Percentiles rank a stretch among this genome's conserved stretches.
Conservation (phyloP, 2,329 filamentous ascomycete species). For the Aspergillus novoparasiticus region DNA sequence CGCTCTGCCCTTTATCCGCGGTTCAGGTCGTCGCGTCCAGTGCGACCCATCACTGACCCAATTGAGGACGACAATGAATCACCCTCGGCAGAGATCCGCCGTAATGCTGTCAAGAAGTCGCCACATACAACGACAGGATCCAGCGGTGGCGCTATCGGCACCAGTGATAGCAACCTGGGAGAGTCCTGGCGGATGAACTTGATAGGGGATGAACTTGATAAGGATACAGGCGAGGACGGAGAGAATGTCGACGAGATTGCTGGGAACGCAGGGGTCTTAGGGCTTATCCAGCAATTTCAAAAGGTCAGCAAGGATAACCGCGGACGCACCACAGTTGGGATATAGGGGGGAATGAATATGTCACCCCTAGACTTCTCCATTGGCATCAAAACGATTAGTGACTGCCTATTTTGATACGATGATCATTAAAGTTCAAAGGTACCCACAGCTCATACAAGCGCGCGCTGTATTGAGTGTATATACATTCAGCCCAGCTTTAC, state of each 20-base stretch:
- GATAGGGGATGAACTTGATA: constrained; percentile 36
- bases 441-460: background rate
- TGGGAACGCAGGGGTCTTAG: constrained; percentile 61
- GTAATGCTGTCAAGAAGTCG: constrained; percentile 19
- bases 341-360: constrained; percentile 22
- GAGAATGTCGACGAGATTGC: constrained; percentile 51
- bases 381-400: background rate
- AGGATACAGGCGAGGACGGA: constrained; percentile 49
- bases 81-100: constrained; percentile 18
- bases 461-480: background rate
- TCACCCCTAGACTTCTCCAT: background rate
- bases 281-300: constrained; percentile 68
- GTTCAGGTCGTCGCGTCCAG: constrained; percentile 32
- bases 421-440: background rate
- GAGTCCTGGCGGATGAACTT: constrained; percentile 53
- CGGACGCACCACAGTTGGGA: constrained; percentile 36
- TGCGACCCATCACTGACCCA: constrained; percentile 28
- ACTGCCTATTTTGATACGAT: background rate
- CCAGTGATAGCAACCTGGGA: constrained; percentile 61
- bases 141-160: constrained; percentile 38
- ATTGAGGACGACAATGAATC: constrained; percentile 36
- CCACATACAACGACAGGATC: constrained; percentile 31
- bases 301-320: constrained; percentile 53
- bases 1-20: constrained; percentile 31
- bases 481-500: background rate